A percentile compares a stretch with the other conserved stretches of the same genome.
Conservation (phyloP, 768 basidiomycete species). For the Leccinum rimulosum region DNA sequence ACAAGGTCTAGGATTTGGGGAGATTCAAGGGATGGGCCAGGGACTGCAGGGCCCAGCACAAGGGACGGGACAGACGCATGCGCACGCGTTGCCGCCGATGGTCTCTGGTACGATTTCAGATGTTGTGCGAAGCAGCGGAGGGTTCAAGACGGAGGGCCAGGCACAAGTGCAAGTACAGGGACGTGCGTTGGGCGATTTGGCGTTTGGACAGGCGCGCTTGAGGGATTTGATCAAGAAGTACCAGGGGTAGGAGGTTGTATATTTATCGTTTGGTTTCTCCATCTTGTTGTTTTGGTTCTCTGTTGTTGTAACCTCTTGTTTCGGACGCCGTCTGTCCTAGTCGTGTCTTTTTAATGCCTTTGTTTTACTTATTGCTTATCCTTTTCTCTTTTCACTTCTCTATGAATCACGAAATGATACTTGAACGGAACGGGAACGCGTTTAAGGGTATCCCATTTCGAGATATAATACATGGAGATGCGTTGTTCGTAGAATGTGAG, state of each 20-base stretch:
- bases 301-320: neutral
- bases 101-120: slow-evolving; percentile 32
- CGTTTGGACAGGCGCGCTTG: slow-evolving; percentile 74
- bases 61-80: slow-evolving; percentile 16
- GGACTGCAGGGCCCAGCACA: neutral
- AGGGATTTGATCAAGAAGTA: slow-evolving; percentile 83
- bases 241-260: slow-evolving; percentile 40
- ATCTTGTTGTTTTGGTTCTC: neutral
- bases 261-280: neutral
- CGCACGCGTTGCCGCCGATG: slow-evolving; percentile 29
- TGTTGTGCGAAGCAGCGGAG: slow-evolving; percentile 4
- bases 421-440: too few species aligned
- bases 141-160: neutral
- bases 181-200: slow-evolving; percentile 45
- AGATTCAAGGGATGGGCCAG: neutral
- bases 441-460: neutral
- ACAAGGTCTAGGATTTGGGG: slow-evolving; percentile 14
- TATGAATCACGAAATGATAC: neutral
- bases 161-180: slow-evolving; percentile 4
- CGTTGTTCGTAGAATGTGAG: neutral
- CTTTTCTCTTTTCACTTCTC: neutral
- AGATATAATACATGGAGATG: neutral
- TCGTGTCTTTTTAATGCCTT: neutral
- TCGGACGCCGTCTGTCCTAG: neutral
- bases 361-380: neutral